These are phyloP conservation scores for Colletotrichum australisinense DNA, from an alignment of 2,329 filamentous ascomycete species.

Conservation along the genomic window DNA sequence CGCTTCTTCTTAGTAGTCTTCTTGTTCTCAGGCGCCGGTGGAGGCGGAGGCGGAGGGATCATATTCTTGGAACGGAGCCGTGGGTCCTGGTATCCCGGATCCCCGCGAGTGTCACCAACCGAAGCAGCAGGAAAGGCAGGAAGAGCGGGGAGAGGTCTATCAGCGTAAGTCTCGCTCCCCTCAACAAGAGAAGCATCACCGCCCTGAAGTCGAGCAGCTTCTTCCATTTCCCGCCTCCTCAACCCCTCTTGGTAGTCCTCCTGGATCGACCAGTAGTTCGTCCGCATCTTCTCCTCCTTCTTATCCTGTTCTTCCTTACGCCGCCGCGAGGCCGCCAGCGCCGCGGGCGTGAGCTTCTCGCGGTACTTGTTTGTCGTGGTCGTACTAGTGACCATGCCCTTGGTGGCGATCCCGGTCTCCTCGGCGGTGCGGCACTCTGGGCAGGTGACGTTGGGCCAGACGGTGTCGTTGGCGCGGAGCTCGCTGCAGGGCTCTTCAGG, in stretches of 20 bases:
- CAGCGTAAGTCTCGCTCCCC: background rate
- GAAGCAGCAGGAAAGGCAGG: slow-evolving; percentile 2
- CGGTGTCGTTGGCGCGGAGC: background rate
- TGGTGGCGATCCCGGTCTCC: slow-evolving; percentile 1
- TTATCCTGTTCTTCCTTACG: slow-evolving; percentile 7
- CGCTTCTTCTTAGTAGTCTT: no score
- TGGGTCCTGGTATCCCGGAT: slow-evolving; percentile 14
- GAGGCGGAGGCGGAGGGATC: background rate
- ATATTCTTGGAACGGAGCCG: background rate
- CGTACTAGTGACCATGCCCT: background rate
- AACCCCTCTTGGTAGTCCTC: background rate
- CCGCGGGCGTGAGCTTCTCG: background rate
- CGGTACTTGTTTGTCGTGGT: slow-evolving; percentile 5
- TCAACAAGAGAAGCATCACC: no score
- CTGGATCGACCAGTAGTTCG: background rate
- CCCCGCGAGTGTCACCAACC: background rate
- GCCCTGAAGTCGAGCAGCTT: background rate
- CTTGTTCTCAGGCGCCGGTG: background rate
- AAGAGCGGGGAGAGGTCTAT: background rate
- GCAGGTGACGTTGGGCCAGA: background rate
- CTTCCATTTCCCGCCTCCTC: background rate
- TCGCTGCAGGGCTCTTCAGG: slow-evolving; percentile 15
- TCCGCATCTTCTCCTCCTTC: background rate
- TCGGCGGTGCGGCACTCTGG: slow-evolving; percentile 20
- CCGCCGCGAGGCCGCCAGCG: background rate